Evolutionary conservation across 1,284 basidiomycete genomes (phyloP).

Genomic region (Lentinula novae-zelandiae): DNA sequence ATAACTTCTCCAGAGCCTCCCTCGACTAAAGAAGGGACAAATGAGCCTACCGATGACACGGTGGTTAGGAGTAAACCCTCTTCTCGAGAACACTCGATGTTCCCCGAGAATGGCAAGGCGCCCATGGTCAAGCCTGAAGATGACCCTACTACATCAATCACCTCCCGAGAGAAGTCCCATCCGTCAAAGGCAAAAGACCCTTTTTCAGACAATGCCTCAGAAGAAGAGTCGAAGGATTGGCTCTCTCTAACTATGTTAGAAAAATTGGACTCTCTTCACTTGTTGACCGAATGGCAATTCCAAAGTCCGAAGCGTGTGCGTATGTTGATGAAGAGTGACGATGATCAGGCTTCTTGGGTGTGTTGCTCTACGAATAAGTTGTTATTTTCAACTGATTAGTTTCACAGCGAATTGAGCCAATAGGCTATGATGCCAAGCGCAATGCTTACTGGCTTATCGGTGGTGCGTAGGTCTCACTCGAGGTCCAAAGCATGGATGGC

Average conservation of each 20-base stretch:
- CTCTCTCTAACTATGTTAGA: slow-evolving; percentile 62
- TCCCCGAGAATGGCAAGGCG: background rate
- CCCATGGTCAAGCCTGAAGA: slow-evolving; percentile 9
- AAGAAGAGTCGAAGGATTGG: slow-evolving; percentile 54
- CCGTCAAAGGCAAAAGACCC: background rate
- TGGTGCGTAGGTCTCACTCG: slow-evolving; percentile 36
- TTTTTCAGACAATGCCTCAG: background rate
- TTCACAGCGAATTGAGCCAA: slow-evolving; percentile 75
- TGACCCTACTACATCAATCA: background rate
- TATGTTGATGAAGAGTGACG: slow-evolving; percentile 71
- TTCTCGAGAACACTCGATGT: background rate
- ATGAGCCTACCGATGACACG: slow-evolving; percentile 2
- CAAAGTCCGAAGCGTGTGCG: slow-evolving; percentile 66
- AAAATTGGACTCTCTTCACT: slow-evolving; percentile 76
- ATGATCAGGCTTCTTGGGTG: slow-evolving; percentile 74
- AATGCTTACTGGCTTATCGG: slow-evolving; percentile 92
- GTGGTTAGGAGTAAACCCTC: background rate
- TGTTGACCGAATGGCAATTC: slow-evolving; percentile 78
- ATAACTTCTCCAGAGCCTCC: slow-evolving; percentile 14
- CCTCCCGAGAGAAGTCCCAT: background rate
- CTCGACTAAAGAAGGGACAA: background rate
- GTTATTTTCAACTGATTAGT: background rate
- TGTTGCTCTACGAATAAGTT: slow-evolving; percentile 23
- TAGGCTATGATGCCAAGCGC: slow-evolving; percentile 78
- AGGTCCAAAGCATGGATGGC: background rate